A percentile compares a stretch with the other conserved stretches of the same genome.
These are phyloP conservation scores for Penicillium salamii DNA, from an alignment of 495 filamentous ascomycete species.

Conservation along the genomic window DNA sequence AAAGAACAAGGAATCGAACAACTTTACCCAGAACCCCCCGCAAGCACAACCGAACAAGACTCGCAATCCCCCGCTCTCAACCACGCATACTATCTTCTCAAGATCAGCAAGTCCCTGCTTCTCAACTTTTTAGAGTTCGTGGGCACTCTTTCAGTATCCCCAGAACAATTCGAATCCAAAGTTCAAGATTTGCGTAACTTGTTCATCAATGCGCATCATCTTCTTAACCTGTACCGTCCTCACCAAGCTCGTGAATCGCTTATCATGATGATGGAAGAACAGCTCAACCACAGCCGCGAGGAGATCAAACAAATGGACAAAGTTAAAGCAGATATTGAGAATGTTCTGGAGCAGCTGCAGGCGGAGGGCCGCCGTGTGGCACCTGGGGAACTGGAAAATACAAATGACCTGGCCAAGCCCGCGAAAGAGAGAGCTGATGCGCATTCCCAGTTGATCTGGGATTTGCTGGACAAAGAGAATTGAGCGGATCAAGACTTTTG, in stretches of 20 bases:
- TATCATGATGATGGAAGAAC: constrained; percentile 88
- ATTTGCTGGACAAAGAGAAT: constrained; percentile 32
- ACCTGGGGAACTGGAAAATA: constrained; percentile 3
- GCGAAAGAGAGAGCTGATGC: constrained; percentile 16
- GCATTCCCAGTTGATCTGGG: constrained; percentile 36
- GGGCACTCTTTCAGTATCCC: constrained; percentile 63
- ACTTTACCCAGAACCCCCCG: constrained; percentile 58
- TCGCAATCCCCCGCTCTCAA: constrained; percentile 49
- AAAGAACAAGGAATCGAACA: constrained; percentile 66
- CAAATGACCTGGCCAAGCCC: constrained; percentile 2
- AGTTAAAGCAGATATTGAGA: constrained; percentile 68
- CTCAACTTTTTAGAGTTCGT: constrained; percentile 82
- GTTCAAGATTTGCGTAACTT: constrained; percentile 72
- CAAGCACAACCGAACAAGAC: constrained; percentile 27
- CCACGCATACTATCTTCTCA: constrained; percentile 71
- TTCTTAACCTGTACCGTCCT: constrained; percentile 91
- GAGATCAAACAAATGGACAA: constrained; percentile 75
- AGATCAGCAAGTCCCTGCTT: constrained; percentile 75
- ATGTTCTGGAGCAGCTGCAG: constrained; percentile 62
- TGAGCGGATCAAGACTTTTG: constrained; percentile 10
- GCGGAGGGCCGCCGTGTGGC: constrained; percentile 34
- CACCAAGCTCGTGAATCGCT: constrained; percentile 92
- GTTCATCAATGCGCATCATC: constrained; percentile 83
- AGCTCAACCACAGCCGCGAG: constrained; percentile 66
- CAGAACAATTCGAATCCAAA: constrained; percentile 60